A percentile compares a stretch with the other conserved stretches of the same genome.
Evolutionary conservation across 306 rosid species (phyloP).

Genomic region (Arachis hypogaea): DNA sequence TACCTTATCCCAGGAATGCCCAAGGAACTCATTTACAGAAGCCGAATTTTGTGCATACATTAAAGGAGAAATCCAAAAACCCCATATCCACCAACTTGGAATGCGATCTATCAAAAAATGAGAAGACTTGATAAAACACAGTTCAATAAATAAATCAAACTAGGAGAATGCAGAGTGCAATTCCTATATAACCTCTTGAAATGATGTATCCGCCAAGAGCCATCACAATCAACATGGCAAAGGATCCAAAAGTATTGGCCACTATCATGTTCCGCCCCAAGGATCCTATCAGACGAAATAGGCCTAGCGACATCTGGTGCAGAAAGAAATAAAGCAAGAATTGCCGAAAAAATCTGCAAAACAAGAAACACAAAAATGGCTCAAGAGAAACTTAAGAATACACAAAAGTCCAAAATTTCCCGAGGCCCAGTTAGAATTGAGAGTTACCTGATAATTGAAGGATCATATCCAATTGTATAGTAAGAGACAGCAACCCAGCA

Average conservation of each 20-base stretch:
- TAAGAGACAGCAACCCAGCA: constrained; percentile 92
- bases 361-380: constrained; percentile 35
- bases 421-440: no score
- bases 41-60: constrained; percentile 96
- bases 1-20: constrained; percentile 98
- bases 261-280: constrained; percentile 98
- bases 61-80: constrained; percentile 98
- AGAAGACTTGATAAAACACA: constrained; percentile 36
- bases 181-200: constrained; percentile 68
- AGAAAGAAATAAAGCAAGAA: constrained; percentile 80
- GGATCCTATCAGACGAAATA: constrained; percentile 97
- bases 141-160: constrained; percentile 14
- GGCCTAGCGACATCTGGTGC: constrained; percentile 96
- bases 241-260: constrained; percentile 96
- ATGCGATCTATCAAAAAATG: constrained; percentile 63
- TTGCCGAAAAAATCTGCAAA: constrained; percentile 80
- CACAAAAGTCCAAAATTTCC: background rate
- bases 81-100: constrained; percentile 99
- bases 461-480: constrained; percentile 92
- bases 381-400: constrained; percentile 37
- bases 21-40: constrained; percentile 93
- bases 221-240: constrained; percentile 99
- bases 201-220: constrained; percentile 94
- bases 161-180: constrained; percentile 30
- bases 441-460: constrained; percentile 75